These are phyloP conservation scores for Cladosporium cucumerinum DNA, from an alignment of 2,329 filamentous ascomycete genomes.

Conservation along the genomic window DNA sequence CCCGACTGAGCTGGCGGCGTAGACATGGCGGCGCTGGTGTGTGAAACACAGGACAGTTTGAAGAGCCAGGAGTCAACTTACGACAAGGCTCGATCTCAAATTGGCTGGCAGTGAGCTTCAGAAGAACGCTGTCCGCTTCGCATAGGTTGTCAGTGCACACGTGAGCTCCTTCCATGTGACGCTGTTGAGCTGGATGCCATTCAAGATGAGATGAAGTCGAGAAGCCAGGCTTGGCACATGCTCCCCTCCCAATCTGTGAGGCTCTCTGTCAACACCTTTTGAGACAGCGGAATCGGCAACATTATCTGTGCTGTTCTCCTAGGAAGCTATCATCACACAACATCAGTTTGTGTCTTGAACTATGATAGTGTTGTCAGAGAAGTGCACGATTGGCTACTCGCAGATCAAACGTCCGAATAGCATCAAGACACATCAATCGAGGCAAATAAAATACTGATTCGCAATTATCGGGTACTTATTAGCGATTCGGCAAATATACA, in stretches of 20 bases:
- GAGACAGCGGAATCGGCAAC: not conserved
- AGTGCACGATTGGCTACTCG: not conserved
- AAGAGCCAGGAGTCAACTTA: not conserved
- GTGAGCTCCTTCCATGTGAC: not conserved
- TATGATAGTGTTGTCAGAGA: not conserved
- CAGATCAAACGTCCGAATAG: not conserved
- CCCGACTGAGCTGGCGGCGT: conserved; percentile 25
- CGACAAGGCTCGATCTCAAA: not conserved
- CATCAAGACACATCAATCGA: not conserved
- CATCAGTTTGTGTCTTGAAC: not conserved
- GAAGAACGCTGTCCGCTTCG: not conserved
- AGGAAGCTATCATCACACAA: not conserved
- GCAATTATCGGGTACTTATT: not conserved
- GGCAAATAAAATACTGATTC: no score
- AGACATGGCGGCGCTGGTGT: conserved; percentile 4
- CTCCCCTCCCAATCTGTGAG: not conserved
- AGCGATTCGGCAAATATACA: not conserved
- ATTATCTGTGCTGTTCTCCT: not conserved
- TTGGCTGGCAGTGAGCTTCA: not conserved
- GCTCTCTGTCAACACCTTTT: not conserved
- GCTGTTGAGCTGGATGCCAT: not conserved
- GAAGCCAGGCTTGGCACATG: not conserved
- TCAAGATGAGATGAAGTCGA: not conserved
- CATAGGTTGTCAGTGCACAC: not conserved
- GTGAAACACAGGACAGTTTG: not conserved